phyloP scores from a whole-genome alignment of 1,284 basidiomycete species.

The Porodaedalea pini region DNA sequence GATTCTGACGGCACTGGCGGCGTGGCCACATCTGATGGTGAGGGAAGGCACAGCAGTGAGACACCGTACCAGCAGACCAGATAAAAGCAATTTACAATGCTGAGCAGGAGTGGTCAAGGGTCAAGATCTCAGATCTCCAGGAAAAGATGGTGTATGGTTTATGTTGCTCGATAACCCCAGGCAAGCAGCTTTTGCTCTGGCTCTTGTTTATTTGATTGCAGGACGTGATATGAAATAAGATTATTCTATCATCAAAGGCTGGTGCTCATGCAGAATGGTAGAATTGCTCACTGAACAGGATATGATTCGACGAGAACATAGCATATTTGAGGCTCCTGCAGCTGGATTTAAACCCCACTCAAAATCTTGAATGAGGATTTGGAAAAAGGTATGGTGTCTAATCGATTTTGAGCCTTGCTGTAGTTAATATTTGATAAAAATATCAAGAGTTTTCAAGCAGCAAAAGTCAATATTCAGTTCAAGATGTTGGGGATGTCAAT shows the following conservation, averaged over 20 bases:
- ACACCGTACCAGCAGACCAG: constrained; percentile 56
- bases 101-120: constrained; percentile 80
- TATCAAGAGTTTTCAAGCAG: constrained; percentile 83
- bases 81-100: constrained; percentile 77
- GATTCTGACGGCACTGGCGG: no score
- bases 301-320: constrained; percentile 75
- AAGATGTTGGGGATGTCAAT: constrained; percentile 86
- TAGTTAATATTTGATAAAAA: no score
- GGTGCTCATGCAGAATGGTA: constrained; percentile 67
- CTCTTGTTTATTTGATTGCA: constrained; percentile 39
- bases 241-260: constrained; percentile 58
- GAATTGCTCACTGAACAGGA: constrained; percentile 84
- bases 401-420: neutral
- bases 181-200: no score
- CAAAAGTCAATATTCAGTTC: constrained; percentile 79
- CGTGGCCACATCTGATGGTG: constrained; percentile 46
- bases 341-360: constrained; percentile 80
- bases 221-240: constrained; percentile 79
- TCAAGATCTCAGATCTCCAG: constrained; percentile 81
- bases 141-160: constrained; percentile 66
- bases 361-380: constrained; percentile 81
- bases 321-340: constrained; percentile 72
- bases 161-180: no score
- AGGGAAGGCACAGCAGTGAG: constrained; percentile 48
- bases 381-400: constrained; percentile 66